Evolutionary conservation across 192 early-diverging fungal species (phyloP).

Genomic region (Rhizophagus clarus): DNA sequence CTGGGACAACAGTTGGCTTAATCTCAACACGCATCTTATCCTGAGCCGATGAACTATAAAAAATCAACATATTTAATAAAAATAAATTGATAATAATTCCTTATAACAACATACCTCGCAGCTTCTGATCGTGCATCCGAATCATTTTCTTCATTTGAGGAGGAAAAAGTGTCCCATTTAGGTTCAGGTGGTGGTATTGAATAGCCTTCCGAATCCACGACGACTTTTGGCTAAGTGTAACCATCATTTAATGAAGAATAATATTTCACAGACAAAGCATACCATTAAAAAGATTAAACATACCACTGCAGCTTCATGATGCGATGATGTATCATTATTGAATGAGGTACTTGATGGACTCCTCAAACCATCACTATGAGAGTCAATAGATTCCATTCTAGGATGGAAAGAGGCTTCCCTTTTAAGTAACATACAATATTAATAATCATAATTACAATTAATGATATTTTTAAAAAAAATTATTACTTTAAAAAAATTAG

Average conservation of each 20-base stretch:
- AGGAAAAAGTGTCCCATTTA: slow-evolving; percentile 36
- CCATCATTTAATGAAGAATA: background rate
- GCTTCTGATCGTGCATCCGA: slow-evolving; percentile 45
- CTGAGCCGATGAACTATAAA: background rate
- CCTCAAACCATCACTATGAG: background rate
- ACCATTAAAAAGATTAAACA: background rate
- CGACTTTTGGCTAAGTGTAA: slow-evolving; percentile 36
- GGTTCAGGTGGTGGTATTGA: slow-evolving; percentile 54
- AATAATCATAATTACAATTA: background rate
- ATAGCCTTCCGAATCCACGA: slow-evolving; percentile 55
- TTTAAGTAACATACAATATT: background rate
- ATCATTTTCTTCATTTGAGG: slow-evolving; percentile 36
- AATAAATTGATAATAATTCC: background rate
- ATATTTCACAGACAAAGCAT: background rate
- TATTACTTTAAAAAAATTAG: background rate
- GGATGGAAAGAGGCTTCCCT: background rate
- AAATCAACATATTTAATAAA: background rate
- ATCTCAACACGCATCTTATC: slow-evolving; percentile 48
- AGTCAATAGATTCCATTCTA: background rate
- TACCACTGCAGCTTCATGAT: background rate
- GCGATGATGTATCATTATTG: background rate
- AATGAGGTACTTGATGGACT: background rate
- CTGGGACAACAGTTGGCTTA: slow-evolving; percentile 36
- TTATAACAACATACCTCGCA: slow-evolving; percentile 33
- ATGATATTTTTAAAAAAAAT: background rate